Evolutionary conservation across 805 yeast genomes (phyloP), one percentile per base, ranked within the genome.

Genomic region (Monosporozyma yasuniensis): DNA sequence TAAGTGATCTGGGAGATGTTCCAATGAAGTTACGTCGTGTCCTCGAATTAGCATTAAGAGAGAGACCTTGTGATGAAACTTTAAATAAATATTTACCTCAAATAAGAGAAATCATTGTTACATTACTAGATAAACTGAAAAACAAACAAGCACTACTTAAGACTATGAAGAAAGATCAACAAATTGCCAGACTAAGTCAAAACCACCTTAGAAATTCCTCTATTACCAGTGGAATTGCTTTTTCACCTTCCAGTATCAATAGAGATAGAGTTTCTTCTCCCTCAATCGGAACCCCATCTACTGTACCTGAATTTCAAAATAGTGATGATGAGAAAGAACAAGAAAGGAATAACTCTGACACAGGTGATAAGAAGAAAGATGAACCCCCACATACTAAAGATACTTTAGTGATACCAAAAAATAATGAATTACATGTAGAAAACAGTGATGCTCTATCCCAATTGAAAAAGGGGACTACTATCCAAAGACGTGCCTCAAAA

Each of bases 401-500:
- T 19, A 37, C 14, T 12, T 23, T 42, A 11, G 19, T 14, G 11
- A 11, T 45, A 4, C 43, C 53, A 10, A 52, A 54, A 32, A 53
- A 48, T 14, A 47, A 57, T 4, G 25, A 34, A 21, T 3, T 11
- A 25, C 43, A 41, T 34, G 41, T 52, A 25, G 47, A 54, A 44
- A 46, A 50, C 22, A 64, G 61, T 49, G 88, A 84, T 57, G 88
- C 96, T 0, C 71, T 90, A 27, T 73, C 81, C 0, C 87, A 86
- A 56, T 72, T 91, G 9, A 96, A 91, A 60, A 81, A 83, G 44
- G 87, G 90, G 3, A 87, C 86, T 45, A 84, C 87, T 2, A 71
- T 93, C 30, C 95, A 84, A 70, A 77, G 99, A 56, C 77, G 96
- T 53, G 99, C 98, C 0, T 90, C 97, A 0, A 84, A 91, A 57